These are phyloP conservation scores for Paracoccidioides brasiliensis DNA, from an alignment of 2,329 filamentous ascomycete genomes.

Conservation along the genomic window DNA sequence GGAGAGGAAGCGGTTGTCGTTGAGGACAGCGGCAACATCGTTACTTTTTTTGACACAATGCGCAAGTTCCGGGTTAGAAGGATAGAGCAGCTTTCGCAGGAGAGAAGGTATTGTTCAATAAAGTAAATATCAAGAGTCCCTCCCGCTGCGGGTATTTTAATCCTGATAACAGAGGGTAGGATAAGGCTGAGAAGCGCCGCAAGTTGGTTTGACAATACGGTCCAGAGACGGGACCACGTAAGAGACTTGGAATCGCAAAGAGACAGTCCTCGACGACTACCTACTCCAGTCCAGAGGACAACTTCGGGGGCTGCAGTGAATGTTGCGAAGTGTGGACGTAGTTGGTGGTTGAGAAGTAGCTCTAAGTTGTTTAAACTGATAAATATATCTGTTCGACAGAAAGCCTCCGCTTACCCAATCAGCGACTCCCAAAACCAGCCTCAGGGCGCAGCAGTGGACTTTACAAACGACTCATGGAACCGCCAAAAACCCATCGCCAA, in stretches of 20 bases:
- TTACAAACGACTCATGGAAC: too few species aligned
- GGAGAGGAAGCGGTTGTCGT: conserved; percentile 14
- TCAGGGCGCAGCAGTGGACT: background rate
- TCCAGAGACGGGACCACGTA: background rate
- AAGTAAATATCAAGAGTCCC: background rate
- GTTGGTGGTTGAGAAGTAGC: too few species aligned
- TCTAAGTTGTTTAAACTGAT: too few species aligned
- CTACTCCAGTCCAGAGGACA: background rate
- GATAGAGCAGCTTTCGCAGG: background rate
- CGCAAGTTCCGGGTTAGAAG: background rate
- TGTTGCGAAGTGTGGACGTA: background rate
- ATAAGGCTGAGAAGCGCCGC: background rate
- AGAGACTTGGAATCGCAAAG: background rate
- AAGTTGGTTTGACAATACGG: background rate
- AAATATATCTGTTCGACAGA: background rate
- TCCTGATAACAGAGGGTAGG: too few species aligned
- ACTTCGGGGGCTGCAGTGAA: background rate
- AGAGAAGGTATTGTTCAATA: background rate
- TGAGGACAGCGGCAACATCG: background rate
- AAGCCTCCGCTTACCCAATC: background rate
- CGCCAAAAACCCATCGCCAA: too few species aligned
- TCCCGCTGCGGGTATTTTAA: too few species aligned
- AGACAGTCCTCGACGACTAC: too few species aligned
- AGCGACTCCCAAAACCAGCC: background rate
- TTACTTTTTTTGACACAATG: background rate